These are phyloP conservation scores for Colletotrichum musae DNA, from an alignment of 2,329 filamentous ascomycete genomes.

Conservation along the genomic window DNA sequence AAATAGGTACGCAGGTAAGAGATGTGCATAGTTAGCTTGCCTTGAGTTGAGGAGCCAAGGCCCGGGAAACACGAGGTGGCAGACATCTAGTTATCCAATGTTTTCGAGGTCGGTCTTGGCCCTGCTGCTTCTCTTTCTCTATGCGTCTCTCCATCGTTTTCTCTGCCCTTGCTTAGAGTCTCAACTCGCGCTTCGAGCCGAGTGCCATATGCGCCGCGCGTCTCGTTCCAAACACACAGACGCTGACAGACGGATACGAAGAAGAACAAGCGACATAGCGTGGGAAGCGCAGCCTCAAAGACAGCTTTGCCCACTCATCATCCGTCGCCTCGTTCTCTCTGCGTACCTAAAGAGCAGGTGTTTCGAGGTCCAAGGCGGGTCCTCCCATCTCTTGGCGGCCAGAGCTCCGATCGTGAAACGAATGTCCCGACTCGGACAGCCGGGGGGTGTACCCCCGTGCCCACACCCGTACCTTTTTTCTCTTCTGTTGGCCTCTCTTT, in stretches of 20 bases:
- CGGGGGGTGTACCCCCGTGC: conserved; percentile 9
- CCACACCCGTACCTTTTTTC: background rate
- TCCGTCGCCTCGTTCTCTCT: conserved; percentile 26
- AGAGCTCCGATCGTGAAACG: conserved; percentile 40
- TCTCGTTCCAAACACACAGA: background rate
- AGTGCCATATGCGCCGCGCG: too few relatives aligned
- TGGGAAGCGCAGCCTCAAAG: background rate
- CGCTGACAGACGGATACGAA: background rate
- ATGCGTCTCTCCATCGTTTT: too few relatives aligned
- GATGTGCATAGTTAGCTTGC: background rate
- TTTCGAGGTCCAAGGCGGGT: conserved; percentile 40
- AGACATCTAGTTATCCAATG: conserved; percentile 25
- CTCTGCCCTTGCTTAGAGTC: too few relatives aligned
- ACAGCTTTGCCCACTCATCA: conserved; percentile 13
- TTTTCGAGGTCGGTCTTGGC: conserved; percentile 27
- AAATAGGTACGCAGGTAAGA: background rate
- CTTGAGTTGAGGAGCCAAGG: conserved; percentile 14
- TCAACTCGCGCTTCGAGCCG: too few relatives aligned
- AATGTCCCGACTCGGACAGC: conserved; percentile 37
- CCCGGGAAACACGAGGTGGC: conserved; percentile 32
- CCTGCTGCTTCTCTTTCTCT: background rate
- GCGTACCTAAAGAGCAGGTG: conserved; percentile 2
- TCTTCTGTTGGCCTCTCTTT: background rate
- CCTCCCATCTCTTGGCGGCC: conserved; percentile 40
- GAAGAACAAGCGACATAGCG: background rate